Evolutionary conservation across 2,329 filamentous ascomycete genomes (phyloP), one percentile per base, ranked within the genome.

Genomic region (Cadophora malorum): DNA sequence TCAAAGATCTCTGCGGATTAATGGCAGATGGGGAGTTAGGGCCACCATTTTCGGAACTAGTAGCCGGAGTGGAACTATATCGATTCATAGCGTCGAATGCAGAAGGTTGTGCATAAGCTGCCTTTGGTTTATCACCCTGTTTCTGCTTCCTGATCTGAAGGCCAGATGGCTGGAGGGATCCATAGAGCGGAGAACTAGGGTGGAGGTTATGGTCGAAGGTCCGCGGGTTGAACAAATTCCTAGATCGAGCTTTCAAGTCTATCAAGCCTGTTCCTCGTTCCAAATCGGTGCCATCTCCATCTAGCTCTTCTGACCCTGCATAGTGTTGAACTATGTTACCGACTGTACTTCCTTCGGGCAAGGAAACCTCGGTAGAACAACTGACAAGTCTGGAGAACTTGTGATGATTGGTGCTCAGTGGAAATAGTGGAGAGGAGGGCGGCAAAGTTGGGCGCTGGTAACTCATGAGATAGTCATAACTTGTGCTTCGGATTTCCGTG

Each of bases 291-390:
- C 21, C 33, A 19, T 56, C 62, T 38, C 50, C 62, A 56, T 64
- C 33, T 25, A 41, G 25, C 9, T 33, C 62, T 38, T 64, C 62
- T 31, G 62, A 64, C 28, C 62, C 62, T 31, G 49, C 62, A 16
- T 64, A 64, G 50, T 64, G 62, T 19, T 64, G 62, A 23, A 64
- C 62, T 23, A 64, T 64, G 19, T 76, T 75, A 6, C 72, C 74
- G 52, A 77, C 67, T 4, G 76, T 77, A 35, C 75, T 76, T 41
- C 72, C 70, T 38, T 74, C 72, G 28, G 41, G 71, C 33, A 68
- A 41, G 35, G 68, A 70, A 52, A 49, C 45, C 19, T 70, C 66
- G 25, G 66, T 50, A 25, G 66, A 67, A n/a, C 63, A 35, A 33
- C 55, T 64, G 4, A 28, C 41, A 49, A 45, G 28, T 31, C 59